These are phyloP conservation scores for Larix sibirica DNA, from an alignment of 83 land plant species.

Conservation along the genomic window DNA sequence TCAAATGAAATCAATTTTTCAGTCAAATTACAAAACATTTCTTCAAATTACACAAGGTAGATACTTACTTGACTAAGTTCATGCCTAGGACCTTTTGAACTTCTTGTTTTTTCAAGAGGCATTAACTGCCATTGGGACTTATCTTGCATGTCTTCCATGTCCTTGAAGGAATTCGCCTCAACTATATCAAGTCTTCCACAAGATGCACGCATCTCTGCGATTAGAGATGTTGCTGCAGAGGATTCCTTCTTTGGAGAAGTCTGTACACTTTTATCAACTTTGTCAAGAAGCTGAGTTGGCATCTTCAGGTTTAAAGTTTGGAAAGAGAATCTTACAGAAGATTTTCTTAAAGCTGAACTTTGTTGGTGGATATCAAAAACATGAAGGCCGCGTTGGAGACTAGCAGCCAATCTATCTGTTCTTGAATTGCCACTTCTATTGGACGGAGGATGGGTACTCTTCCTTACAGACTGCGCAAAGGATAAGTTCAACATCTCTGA, in stretches of 20 bases:
- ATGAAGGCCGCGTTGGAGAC: slow-evolving; percentile 84
- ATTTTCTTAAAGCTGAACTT: slow-evolving; percentile 39
- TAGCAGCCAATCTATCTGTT: slow-evolving; percentile 68
- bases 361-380: slow-evolving; percentile 56
- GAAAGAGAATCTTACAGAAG: slow-evolving; percentile 65
- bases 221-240: neutral
- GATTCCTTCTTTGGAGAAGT: slow-evolving; percentile 29
- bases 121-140: too few species aligned
- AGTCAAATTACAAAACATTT: neutral
- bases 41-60: neutral
- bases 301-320: slow-evolving; percentile 41
- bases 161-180: slow-evolving; percentile 5
- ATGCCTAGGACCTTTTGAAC: slow-evolving; percentile 26
- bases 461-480: slow-evolving; percentile 21
- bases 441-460: slow-evolving; percentile 33
- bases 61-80: slow-evolving; percentile 57
- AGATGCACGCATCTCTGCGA: slow-evolving; percentile 22
- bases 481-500: slow-evolving; percentile 16
- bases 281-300: slow-evolving; percentile 25
- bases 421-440: slow-evolving; percentile 27
- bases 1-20: neutral
- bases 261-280: slow-evolving; percentile 57
- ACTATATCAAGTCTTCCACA: slow-evolving; percentile 27
- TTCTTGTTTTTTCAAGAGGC: slow-evolving; percentile 35
- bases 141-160: slow-evolving; percentile 10